phyloP scores from a whole-genome alignment of 768 basidiomycete species.

The Psilocybe subaeruginosa region DNA sequence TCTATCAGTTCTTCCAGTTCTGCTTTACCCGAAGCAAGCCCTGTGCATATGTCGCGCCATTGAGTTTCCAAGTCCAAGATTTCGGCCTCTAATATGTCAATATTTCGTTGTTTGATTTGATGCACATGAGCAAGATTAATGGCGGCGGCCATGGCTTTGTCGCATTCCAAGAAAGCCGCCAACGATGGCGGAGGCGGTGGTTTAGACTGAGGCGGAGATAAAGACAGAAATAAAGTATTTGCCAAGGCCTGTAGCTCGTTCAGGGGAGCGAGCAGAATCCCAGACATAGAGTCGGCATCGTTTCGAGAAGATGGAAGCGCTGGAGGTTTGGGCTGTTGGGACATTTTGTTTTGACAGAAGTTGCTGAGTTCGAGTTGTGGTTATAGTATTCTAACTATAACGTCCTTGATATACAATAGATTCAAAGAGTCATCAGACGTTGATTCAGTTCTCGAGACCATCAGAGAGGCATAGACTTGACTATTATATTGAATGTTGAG shows the following conservation, averaged over 20 bases:
- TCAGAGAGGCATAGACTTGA: not conserved
- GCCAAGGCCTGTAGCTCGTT: slow-evolving; percentile 64
- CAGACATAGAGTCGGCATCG: slow-evolving; percentile 55
- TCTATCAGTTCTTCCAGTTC: slow-evolving; percentile 72
- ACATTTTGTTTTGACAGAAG: slow-evolving; percentile 11
- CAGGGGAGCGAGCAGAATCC: slow-evolving; percentile 63
- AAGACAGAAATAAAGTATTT: slow-evolving; percentile 69
- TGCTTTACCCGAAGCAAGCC: slow-evolving; percentile 65
- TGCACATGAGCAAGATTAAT: slow-evolving; percentile 69
- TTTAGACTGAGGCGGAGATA: slow-evolving; percentile 68
- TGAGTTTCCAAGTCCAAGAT: slow-evolving; percentile 66
- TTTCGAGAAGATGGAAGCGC: slow-evolving; percentile 13
- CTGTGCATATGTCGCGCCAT: slow-evolving; percentile 71
- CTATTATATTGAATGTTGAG: not conserved
- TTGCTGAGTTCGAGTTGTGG: not conserved
- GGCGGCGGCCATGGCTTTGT: slow-evolving; percentile 66
- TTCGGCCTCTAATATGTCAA: slow-evolving; percentile 73
- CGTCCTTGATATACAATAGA: not conserved
- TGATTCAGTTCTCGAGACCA: not conserved
- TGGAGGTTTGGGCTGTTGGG: slow-evolving; percentile 16
- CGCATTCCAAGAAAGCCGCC: slow-evolving; percentile 61
- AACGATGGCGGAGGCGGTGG: slow-evolving; percentile 65
- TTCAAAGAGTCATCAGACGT: not conserved
- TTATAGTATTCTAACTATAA: not conserved
- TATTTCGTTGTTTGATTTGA: slow-evolving; percentile 75